Conservation (phyloP, 2,329 filamentous ascomycete genomes). For the Eutypella sp. region DNA sequence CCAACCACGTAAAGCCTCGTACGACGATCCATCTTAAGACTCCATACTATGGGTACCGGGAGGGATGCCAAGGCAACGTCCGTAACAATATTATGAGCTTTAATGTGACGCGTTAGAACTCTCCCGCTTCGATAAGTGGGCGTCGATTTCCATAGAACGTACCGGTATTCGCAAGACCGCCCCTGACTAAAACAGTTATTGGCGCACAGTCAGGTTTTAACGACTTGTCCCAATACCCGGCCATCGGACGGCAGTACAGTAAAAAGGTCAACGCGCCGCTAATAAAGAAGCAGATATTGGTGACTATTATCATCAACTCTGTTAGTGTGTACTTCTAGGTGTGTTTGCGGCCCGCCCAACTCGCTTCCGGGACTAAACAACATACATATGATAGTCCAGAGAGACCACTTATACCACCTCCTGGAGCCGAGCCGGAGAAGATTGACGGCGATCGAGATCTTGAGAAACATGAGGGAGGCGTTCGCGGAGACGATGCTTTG, state of each 20-base stretch:
- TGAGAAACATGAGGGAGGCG: conserved; percentile 36
- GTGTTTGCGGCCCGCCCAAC: neutral
- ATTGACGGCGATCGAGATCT: conserved; percentile 41
- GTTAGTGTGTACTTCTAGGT: neutral
- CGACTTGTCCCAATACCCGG: conserved; percentile 12
- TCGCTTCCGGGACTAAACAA: neutral
- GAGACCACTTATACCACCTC: conserved; percentile 6
- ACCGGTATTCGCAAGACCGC: conserved; percentile 16
- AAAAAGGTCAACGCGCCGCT: conserved; percentile 14
- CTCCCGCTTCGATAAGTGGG: too few species aligned
- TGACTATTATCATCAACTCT: conserved; percentile 10
- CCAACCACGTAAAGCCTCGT: conserved; percentile 34
- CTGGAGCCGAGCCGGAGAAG: conserved; percentile 32
- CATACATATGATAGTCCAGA: conserved; percentile 12
- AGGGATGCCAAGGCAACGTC: conserved; percentile 38
- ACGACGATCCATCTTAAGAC: conserved; percentile 33
- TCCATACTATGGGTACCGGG: conserved; percentile 37
- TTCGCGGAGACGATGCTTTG: conserved; percentile 41
- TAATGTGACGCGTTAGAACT: neutral
- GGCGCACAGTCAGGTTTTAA: conserved; percentile 8
- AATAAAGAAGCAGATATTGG: conserved; percentile 14
- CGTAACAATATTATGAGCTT: conserved; percentile 37
- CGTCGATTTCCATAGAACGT: conserved; percentile 2
- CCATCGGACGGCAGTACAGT: conserved; percentile 14
- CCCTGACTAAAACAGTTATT: conserved; percentile 13